phyloP scores from a whole-genome alignment of 108 stramenopile species.

The Phaeodactylum tricornutum region DNA sequence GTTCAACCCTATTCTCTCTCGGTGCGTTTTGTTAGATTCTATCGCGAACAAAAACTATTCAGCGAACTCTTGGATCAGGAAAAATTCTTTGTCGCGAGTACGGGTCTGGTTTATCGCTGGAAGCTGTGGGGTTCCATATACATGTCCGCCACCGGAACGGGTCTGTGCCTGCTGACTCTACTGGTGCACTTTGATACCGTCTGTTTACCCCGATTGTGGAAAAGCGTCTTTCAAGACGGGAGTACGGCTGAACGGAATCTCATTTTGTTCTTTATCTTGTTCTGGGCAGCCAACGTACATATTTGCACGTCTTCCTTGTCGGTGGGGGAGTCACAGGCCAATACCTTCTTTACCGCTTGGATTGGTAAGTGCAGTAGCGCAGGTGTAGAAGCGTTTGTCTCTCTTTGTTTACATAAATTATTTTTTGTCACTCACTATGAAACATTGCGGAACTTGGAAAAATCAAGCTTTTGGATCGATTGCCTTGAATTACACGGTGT shows the following conservation, averaged over 20 bases:
- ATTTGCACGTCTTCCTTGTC: conserved; percentile 38
- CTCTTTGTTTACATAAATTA: not conserved
- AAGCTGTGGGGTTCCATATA: conserved; percentile 30
- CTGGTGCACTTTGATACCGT: conserved; percentile 45
- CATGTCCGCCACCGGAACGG: conserved; percentile 10
- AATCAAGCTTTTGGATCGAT: conserved; percentile 16
- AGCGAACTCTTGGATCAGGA: not conserved
- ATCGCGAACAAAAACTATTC: not conserved
- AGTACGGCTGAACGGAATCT: conserved; percentile 24
- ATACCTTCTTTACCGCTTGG: conserved; percentile 69
- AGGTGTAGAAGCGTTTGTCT: too few relatives aligned
- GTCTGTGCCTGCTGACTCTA: conserved; percentile 14
- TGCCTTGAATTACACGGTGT: conserved; percentile 25
- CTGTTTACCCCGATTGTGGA: conserved; percentile 30
- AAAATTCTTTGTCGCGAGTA: conserved; percentile 1
- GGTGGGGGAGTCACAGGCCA: conserved; percentile 53
- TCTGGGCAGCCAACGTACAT: conserved; percentile 26
- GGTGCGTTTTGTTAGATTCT: not conserved
- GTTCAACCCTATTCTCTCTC: not conserved
- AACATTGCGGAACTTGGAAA: too few relatives aligned
- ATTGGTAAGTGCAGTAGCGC: conserved; percentile 21
- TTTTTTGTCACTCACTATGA: too few relatives aligned
- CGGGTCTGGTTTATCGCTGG: conserved; percentile 16
- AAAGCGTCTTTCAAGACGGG: conserved; percentile 32
- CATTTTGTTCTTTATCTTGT: conserved; percentile 16